Percentiles rank a stretch among this genome's conserved stretches.
Conservation (phyloP, 78 protist genomes). For the slime mould (Dictyostelium discoideum) region dicty_2.7 NC_007091.3:4887501-4888000, state of each 20-base stretch:
- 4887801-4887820: constrained; percentile 30
- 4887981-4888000: constrained; percentile 45
- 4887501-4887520: constrained; percentile 37
- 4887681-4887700: not conserved
- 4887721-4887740: not conserved
- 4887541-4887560: not conserved
- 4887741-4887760: not conserved
- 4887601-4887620: not conserved
- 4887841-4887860: not conserved
- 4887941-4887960: not conserved
- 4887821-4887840: constrained; percentile 21
- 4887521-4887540: not conserved
- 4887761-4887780: too few species aligned
- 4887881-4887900: not conserved
- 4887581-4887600: constrained; percentile 7
- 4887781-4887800: not conserved
- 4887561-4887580: constrained; percentile 41
- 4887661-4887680: not conserved
- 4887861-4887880: constrained; percentile 36
- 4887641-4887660: not conserved
- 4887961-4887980: constrained; percentile 15
- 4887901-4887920: not conserved
- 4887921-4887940: constrained; percentile 59
- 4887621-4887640: not conserved
- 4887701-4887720: not conserved